phyloP scores from a whole-genome alignment of 208 protist genomes.

The Trypanosoma theileri region DNA sequence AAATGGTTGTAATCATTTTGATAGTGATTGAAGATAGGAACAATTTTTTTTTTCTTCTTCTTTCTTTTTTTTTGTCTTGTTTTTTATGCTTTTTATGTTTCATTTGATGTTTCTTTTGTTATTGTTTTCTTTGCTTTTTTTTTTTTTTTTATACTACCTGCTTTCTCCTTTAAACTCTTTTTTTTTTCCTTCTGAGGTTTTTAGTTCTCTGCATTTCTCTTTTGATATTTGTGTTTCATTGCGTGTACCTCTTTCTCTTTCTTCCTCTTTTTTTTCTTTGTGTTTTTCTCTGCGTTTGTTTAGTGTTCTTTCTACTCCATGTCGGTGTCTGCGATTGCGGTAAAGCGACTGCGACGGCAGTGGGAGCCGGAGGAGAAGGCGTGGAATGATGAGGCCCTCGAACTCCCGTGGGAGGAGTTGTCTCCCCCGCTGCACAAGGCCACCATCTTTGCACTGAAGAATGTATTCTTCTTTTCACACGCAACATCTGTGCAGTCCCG shows the following conservation, averaged over 20 bases:
- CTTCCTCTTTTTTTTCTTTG: conserved; percentile 7
- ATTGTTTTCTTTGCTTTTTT: not conserved
- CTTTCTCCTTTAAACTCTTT: conserved; percentile 1
- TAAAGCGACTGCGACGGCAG: conserved; percentile 74
- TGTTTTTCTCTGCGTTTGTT: conserved; percentile 20
- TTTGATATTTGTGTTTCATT: not conserved
- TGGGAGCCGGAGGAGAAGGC: conserved; percentile 84
- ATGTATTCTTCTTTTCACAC: conserved; percentile 91
- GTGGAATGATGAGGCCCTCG: conserved; percentile 77
- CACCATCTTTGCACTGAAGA: conserved; percentile 78
- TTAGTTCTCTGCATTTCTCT: not conserved
- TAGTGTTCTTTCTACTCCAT: conserved; percentile 5
- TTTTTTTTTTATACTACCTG: not conserved
- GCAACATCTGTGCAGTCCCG: conserved; percentile 88
- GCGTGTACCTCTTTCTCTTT: not conserved
- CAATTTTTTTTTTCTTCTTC: too few relatives aligned
- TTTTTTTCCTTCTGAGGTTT: conserved; percentile 9
- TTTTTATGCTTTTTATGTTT: too few relatives aligned
- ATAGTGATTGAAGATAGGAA: too few relatives aligned
- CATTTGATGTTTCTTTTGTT: not conserved
- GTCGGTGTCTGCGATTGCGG: conserved; percentile 33
- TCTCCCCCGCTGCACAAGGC: conserved; percentile 61
- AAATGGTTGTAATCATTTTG: too few relatives aligned
- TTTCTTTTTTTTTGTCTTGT: too few relatives aligned
- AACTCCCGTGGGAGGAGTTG: conserved; percentile 84